Evolutionary conservation across 2,329 filamentous ascomycete species (phyloP).

Genomic region (Chaetomium strumarium): DNA sequence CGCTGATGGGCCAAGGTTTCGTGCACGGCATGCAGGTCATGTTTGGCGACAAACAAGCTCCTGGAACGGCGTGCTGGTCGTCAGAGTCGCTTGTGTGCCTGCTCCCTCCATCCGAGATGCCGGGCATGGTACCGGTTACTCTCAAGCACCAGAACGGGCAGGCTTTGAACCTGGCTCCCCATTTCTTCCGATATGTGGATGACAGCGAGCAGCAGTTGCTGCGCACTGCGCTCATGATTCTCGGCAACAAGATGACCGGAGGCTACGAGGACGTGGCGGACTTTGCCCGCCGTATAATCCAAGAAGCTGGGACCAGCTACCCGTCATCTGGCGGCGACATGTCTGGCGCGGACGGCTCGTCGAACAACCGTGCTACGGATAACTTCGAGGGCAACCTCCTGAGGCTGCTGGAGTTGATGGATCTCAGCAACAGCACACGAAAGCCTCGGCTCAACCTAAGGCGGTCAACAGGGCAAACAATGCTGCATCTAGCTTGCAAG

Average conservation of each 20-base stretch:
- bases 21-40: slow-evolving; percentile 72
- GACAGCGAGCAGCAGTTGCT: slow-evolving; percentile 65
- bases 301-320: slow-evolving; percentile 27
- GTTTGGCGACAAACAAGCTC: slow-evolving; percentile 62
- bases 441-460: slow-evolving; percentile 61
- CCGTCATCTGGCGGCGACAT: slow-evolving; percentile 37
- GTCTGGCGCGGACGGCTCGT: slow-evolving; percentile 21
- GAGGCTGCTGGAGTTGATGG: slow-evolving; percentile 70
- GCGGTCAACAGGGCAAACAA: slow-evolving; percentile 64
- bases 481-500: slow-evolving; percentile 74
- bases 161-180: slow-evolving; percentile 36
- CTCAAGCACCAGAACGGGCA: slow-evolving; percentile 47
- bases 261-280: slow-evolving; percentile 56
- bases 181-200: slow-evolving; percentile 66
- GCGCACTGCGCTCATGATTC: slow-evolving; percentile 58
- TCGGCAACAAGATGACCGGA: slow-evolving; percentile 60
- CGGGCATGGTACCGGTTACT: slow-evolving; percentile 65
- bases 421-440: slow-evolving; percentile 67
- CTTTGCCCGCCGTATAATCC: slow-evolving; percentile 55
- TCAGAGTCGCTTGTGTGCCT: slow-evolving; percentile 74
- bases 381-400: slow-evolving; percentile 65
- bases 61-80: slow-evolving; percentile 75
- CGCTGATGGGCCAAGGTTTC: slow-evolving; percentile 74
- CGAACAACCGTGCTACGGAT: slow-evolving; percentile 32
- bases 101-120: slow-evolving; percentile 61